Evolutionary conservation across 306 rosid species (phyloP), one percentile per base, ranked within the genome.

Genomic region (Medicago arabica): DNA sequence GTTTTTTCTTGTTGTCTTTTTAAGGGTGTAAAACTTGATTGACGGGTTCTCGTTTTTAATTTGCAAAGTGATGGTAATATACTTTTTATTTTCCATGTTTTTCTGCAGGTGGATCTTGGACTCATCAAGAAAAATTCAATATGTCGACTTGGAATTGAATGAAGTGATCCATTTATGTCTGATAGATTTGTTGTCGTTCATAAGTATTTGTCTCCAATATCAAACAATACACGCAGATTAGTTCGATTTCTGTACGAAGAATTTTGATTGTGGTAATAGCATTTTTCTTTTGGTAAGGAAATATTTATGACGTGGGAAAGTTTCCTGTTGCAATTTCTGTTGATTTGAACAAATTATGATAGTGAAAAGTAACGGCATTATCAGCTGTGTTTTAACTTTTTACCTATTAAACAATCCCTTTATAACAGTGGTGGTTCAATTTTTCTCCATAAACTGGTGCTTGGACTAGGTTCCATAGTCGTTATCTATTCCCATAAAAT

Each of bases 91-190:
- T n/a, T 31, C 36, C 36, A 31, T 31, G 36, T 31, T 31, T 31
- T 31, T 60, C 53, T 70, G 79, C 88, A 92, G 98, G 96, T 92
- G 67, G 97, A 95, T 90, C 93, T 92, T 75, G 86, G 88, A 66
- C 97, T 95, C 39, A 88, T 95, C 39, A 92, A 92, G 97, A 87
- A 81, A 84, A 92, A 92, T 78, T 82, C 93, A 0, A 80, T 92
- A n/a, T 95, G 97, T 72, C 93, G 91, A 31, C 87, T 92, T 50
- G 99, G 97, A 81, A 76, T 88, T 49, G 83, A 83, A 14, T 85
- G 46, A 67, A 60, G 57, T 40, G 65, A 43, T 53, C 74, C 51
- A 19, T n/a, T 50, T 50, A 13, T 31, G 14, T 50, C 72, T 34
- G 11, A 16, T 53, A 57, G 14, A 43, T 50, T 69, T 59, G 31